Base-by-base conservation (phyloP, 768 basidiomycete species). In the Erythrobasidium yunnanense region DNA sequence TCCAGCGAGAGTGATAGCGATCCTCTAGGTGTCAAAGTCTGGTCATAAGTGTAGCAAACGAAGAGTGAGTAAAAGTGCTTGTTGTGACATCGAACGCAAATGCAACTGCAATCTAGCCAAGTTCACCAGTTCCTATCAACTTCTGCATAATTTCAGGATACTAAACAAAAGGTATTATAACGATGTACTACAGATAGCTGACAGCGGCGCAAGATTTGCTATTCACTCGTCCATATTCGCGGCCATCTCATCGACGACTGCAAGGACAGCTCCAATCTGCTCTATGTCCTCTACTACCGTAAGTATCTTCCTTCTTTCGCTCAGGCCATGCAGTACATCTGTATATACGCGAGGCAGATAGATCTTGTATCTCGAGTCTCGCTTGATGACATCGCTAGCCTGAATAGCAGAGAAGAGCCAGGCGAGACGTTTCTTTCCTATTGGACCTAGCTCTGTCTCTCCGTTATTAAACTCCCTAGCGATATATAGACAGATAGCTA, bases 381-480 rank as follows among this genome's bases (percentile, higher is more conserved):
- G 13, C 25, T 47, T 58, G 56, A 45, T 45, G 34, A 34, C 29
- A 5, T 58, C 27, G 2, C 38, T 23, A 7, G 56, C 56, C 5
- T 38, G 56, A 13, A 58, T 15, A 2, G 15, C 34, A 8, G 56
- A 35, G 11, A 45, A 23, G 33, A 58, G 34, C 56, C 56, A 58
- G 2, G n/a, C 38, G 7, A 58, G 38, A 2, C 56, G 56, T 27
- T 42, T 42, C 17, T 38, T 4, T 5, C 32, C 56, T 17, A 29
- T 46, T 7, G 38, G 11, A 18, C 45, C 45, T 5, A 58, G 27
- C 11, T 18, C 45, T 8, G n/a, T 5, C 3, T 27, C 4, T 5
- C 25, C 56, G 22, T 58, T 58, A 42, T 35, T 45, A 25, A 58
- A 58, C 25, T 42, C 56, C 47, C 27, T 5, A 6, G 60, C 60